Evolutionary conservation across 148 eudicot species (phyloP), one percentile per base, ranked within the genome.

Genomic region (Dianthus caryophyllus): DNA sequence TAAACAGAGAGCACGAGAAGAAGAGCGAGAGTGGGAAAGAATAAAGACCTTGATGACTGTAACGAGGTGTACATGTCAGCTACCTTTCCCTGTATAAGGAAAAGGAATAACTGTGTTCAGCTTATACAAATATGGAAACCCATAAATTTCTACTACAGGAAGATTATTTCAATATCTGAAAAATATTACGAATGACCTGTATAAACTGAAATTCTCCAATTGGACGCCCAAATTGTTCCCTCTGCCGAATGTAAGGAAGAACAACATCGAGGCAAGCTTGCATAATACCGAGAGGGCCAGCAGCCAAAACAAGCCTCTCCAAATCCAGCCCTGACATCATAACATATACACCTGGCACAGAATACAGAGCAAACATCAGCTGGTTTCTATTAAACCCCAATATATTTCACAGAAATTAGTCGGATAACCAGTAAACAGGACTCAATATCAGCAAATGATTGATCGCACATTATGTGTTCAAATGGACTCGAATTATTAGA

Each of bases 251-350:
- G 72, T 95, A 95, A 46, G 99, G 99, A 75, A 95, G 86, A 75
- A 78, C 99, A 75, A 76, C 83, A 84, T 95, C 99, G 74, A 95
- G 89, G 75, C 91, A 95, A 66, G 97, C 87, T 75, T 95, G 99
- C 99, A 95, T 95, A 41, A 95, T 77, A 38, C 99, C 99, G 61
- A 95, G 81, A 61, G 99, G 99, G 16, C 96, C 99, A 74, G 83
- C 88, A 11, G 99, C 78, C 75, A 95, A 74, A 61, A 95, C 97
- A 66, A 90, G 96, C 73, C 99, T 78, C 75, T 95, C 99, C 82
- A 95, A 77, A 82, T 95, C 99, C 60, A 95, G 78, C 78, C 99
- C 99, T 44, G 97, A 95, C 99, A 95, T 86, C 99, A 95, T 83
- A 49, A 95, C 99, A 85, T 95, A 95, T 57, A 95, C 99, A 48